phyloP scores from a whole-genome alignment of 345 rosid genomes.

The Aquilaria sinensis region DNA sequence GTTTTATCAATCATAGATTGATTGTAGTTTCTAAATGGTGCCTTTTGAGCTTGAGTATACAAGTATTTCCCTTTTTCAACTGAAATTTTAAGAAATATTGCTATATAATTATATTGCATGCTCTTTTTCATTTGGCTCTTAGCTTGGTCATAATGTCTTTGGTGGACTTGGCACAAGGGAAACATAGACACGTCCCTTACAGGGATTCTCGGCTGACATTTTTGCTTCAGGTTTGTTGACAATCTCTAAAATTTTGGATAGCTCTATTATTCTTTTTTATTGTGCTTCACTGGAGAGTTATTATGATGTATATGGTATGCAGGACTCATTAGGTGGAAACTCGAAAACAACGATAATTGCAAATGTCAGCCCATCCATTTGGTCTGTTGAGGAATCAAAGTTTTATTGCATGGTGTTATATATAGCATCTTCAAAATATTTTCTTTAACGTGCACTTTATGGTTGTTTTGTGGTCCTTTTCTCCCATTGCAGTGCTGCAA shows the following conservation, averaged over 20 bases:
- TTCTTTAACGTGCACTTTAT: neutral
- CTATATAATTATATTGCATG: neutral
- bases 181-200: constrained; percentile 90
- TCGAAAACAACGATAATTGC: constrained; percentile 94
- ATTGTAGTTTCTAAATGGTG: no score
- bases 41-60: no score
- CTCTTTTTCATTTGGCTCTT: constrained; percentile 17
- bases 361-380: constrained; percentile 85
- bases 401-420: constrained; percentile 7
- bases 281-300: constrained; percentile 4
- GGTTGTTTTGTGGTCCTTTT: constrained; percentile 14
- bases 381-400: constrained; percentile 40
- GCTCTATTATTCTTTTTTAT: neutral
- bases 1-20: no score
- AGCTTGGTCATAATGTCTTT: constrained; percentile 95
- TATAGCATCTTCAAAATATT: neutral
- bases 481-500: constrained; percentile 56
- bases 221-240: constrained; percentile 70
- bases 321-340: constrained; percentile 98
- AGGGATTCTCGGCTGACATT: constrained; percentile 98
- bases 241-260: constrained; percentile 13
- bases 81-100: neutral
- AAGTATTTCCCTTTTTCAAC: no score
- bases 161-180: constrained; percentile 96
- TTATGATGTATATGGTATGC: constrained; percentile 22